Percentiles rank a stretch among this genome's conserved stretches.
phyloP scores from a whole-genome alignment of 2,329 filamentous ascomycete genomes.

The Purpureocillium lavendulum region DNA sequence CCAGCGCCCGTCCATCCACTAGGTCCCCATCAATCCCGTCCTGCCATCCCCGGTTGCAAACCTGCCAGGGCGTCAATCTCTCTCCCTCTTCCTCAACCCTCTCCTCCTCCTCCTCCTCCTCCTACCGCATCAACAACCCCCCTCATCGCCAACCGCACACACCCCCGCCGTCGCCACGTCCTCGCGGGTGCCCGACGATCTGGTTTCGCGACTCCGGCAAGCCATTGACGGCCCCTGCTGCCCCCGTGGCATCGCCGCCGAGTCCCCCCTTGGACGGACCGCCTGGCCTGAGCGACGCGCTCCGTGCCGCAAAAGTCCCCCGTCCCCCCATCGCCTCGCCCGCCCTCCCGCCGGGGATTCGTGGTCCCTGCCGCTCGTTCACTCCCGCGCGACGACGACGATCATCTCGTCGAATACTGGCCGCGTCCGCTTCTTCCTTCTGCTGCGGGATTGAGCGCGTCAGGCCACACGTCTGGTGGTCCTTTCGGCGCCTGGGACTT shows the following conservation, averaged over 20 bases:
- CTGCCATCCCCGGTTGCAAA: no score
- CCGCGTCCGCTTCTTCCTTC: background rate
- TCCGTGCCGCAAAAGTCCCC: background rate
- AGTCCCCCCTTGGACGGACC: background rate
- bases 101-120: no score
- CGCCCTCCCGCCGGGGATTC: background rate
- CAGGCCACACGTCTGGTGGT: no score
- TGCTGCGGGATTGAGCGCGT: background rate
- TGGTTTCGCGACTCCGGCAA: background rate
- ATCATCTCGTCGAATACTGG: no score
- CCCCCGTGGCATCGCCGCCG: background rate
- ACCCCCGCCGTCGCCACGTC: background rate
- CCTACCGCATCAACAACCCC: no score
- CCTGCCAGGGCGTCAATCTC: no score
- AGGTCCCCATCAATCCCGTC: no score
- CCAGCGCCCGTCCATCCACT: no score
- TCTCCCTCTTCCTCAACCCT: no score
- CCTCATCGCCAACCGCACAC: no score
- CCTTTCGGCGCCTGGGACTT: background rate
- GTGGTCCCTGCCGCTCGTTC: constrained; percentile 9
- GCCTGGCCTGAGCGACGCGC: constrained; percentile 1
- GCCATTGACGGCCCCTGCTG: constrained; percentile 1
- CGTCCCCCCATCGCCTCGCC: no score
- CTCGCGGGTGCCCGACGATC: background rate
- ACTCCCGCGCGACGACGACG: background rate